phyloP scores from a whole-genome alignment of 768 basidiomycete genomes.

The Clathrus columnatus region DNA sequence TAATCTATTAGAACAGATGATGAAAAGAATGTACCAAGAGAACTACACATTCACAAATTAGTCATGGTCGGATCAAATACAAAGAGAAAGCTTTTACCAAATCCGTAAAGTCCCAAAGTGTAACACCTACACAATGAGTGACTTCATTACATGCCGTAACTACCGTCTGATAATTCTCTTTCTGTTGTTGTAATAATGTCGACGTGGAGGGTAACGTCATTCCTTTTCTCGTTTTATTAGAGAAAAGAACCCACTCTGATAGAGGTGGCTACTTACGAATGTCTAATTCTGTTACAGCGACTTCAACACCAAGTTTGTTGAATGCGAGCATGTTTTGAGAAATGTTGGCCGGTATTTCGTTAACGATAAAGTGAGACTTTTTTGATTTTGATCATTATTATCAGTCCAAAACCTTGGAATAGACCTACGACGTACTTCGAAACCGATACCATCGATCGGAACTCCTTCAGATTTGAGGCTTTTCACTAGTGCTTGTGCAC shows the following conservation, averaged over 20 bases:
- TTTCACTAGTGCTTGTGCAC: not conserved
- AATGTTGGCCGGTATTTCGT: conserved; percentile 41
- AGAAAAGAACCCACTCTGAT: not conserved
- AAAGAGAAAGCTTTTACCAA: conserved; percentile 13
- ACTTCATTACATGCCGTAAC: conserved; percentile 42
- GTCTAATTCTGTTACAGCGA: conserved; percentile 62
- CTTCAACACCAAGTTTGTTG: conserved; percentile 51
- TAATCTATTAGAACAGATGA: not conserved
- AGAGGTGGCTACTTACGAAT: conserved; percentile 30
- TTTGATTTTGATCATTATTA: not conserved
- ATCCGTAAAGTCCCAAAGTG: conserved; percentile 35
- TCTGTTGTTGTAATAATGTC: conserved; percentile 43
- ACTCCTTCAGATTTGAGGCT: not conserved
- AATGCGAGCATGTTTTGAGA: conserved; percentile 42
- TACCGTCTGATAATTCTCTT: conserved; percentile 47
- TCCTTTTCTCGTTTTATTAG: not conserved
- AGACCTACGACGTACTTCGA: not conserved
- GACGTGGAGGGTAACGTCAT: conserved; percentile 45
- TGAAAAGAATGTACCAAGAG: not conserved
- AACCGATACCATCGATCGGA: not conserved
- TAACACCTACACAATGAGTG: conserved; percentile 28
- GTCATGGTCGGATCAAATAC: not conserved
- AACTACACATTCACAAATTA: not conserved
- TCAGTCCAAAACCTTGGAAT: not conserved
- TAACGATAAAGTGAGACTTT: conserved; percentile 44